Evolutionary conservation across 2,329 filamentous ascomycete genomes (phyloP), one percentile per base, ranked within the genome.

Genomic region (Aspergillus glaucus): DNA sequence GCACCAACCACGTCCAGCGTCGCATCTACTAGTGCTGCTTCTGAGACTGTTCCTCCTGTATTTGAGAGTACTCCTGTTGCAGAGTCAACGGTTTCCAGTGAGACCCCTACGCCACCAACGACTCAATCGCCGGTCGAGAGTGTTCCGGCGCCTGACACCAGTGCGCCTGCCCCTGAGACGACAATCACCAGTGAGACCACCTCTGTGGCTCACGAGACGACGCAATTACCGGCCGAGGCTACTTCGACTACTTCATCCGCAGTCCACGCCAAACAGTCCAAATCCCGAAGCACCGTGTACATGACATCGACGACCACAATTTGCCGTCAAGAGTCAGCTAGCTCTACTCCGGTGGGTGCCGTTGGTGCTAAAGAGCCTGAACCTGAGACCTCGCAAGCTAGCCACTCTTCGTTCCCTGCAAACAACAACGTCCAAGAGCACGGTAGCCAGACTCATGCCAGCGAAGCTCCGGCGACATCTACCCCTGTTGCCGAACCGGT

Each of bases 221-320:
- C 39, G 22, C 14, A 19, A 12, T 15, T 42, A 45, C 17, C 36
- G 36, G 8, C 36, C 15, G 9, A 19, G 8, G 9, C 37, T 10
- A 19, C 10, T 40, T 15, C 9, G 8, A 17, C 17, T 10, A 19
- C 10, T 40, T 15, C 9, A 4, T 44, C 50, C 0, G 37, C 48
- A 4, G 43, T 28, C 3, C 45, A 48, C 21, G 19, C 30, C 8
- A 32, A 36, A 12, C 41, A 32, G 21, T 40, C 42, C 14, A 32
- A 28, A 9, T 52, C 46, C 6, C 46, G 41, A 6, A 55, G 43
- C 14, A 54, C 51, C 4, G 34, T 49, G 12, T 55, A 47, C 30
- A 36, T 51, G 12, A 55, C 52, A 12, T 14, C 24, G 6, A 26
- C 22, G n/a, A 43, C 41, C 4, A 43, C 43, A 2, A 56, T 52